These are phyloP conservation scores for Penicillium occitanis DNA, from an alignment of 2,329 filamentous ascomycete genomes.

Conservation along the genomic window DNA sequence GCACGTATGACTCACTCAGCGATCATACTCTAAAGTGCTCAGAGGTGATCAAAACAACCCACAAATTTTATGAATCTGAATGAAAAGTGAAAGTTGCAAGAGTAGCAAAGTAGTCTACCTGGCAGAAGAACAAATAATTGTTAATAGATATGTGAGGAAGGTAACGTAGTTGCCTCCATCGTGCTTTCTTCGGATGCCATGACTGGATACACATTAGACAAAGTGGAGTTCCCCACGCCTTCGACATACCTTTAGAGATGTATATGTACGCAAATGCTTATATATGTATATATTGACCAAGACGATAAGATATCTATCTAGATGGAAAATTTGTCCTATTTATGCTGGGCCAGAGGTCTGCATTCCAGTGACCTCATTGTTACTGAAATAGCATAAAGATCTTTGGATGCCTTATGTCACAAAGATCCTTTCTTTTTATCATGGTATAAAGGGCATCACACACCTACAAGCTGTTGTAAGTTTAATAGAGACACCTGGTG, in stretches of 20 bases:
- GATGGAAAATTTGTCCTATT: neutral
- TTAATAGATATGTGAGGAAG: neutral
- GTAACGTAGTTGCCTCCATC: neutral
- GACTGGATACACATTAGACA: slow-evolving; percentile 2
- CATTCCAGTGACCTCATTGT: neutral
- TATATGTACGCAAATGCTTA: neutral
- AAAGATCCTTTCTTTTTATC: neutral
- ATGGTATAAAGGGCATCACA: neutral
- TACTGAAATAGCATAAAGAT: neutral
- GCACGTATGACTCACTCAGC: neutral
- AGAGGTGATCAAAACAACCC: neutral
- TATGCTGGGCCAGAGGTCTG: neutral
- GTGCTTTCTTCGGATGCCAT: slow-evolving; percentile 2
- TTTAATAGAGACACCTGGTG: neutral
- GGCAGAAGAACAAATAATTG: neutral
- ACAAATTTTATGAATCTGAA: too few species aligned
- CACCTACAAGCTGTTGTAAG: neutral
- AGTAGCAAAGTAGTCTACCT: neutral
- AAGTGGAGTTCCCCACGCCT: neutral
- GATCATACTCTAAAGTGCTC: neutral
- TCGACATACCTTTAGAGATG: neutral
- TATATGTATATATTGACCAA: too few species aligned
- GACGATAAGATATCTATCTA: too few species aligned
- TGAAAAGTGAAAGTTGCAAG: neutral
- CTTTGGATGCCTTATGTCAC: neutral